Percentiles rank a stretch among this genome's conserved stretches.
These are phyloP conservation scores for Coelastrella sp. DNA, from an alignment of 139 green algal genomes.

Conservation along the genomic window DNA sequence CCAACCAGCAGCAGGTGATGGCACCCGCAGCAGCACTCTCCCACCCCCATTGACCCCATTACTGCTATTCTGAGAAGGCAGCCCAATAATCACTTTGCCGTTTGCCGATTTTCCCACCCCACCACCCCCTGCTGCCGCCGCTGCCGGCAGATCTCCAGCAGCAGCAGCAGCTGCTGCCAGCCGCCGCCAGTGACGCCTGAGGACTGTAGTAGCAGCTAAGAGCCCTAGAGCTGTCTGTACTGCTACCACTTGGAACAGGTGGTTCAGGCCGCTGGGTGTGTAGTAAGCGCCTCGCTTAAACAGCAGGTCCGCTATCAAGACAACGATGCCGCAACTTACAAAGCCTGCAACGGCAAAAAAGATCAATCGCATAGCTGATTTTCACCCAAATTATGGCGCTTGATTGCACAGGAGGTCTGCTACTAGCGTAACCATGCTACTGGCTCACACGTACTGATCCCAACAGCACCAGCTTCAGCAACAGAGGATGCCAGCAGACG, in stretches of 20 bases:
- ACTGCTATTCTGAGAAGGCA: neutral
- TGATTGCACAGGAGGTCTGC: no score
- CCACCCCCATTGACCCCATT: neutral
- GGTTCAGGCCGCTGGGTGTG: conserved; percentile 15
- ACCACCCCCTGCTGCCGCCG: neutral
- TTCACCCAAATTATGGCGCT: no score
- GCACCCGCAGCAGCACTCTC: neutral
- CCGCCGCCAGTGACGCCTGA: conserved; percentile 49
- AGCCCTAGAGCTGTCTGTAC: conserved; percentile 35
- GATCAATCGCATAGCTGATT: neutral
- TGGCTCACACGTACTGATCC: no score
- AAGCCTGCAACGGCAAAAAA: conserved; percentile 52
- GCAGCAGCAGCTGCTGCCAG: conserved; percentile 37
- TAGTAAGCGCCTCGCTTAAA: conserved; percentile 67
- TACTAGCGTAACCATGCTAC: no score
- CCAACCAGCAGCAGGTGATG: neutral
- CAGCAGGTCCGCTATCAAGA: conserved; percentile 62
- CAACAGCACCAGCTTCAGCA: no score
- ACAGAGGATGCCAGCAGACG: no score
- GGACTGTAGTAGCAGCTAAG: conserved; percentile 24
- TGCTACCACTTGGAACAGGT: conserved; percentile 51
- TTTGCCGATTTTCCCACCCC: neutral
- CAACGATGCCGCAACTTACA: conserved; percentile 62
- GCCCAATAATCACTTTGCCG: neutral
- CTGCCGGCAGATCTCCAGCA: neutral